phyloP scores from a whole-genome alignment of 2,329 filamentous ascomycete species.

The Hymenoscyphus albidus region DNA sequence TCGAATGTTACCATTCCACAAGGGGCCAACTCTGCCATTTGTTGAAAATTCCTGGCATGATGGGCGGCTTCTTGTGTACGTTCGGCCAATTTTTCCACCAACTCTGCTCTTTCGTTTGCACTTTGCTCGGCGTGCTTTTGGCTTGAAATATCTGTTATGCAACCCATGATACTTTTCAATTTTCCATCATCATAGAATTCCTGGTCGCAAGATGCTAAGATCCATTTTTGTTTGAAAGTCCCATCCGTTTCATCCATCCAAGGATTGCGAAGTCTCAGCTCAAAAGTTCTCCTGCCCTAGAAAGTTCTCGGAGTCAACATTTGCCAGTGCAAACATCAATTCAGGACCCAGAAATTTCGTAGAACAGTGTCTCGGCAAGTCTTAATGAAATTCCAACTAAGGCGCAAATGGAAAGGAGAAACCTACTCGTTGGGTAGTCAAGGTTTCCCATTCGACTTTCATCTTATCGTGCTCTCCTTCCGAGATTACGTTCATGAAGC shows the following conservation, averaged over 20 bases:
- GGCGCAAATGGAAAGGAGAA: not conserved
- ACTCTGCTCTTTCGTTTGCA: conserved; percentile 20
- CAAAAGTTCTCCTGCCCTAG: conserved; percentile 17
- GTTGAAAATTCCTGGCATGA: conserved; percentile 24
- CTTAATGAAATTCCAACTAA: too few species aligned
- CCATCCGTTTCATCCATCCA: conserved; percentile 21
- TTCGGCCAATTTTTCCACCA: conserved; percentile 21
- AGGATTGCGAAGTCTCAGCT: conserved; percentile 36
- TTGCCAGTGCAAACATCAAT: too few species aligned
- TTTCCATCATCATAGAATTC: conserved; percentile 26
- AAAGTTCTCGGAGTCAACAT: too few species aligned
- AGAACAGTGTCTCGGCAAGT: too few species aligned
- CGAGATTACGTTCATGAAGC: conserved; percentile 37
- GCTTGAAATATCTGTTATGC: conserved; percentile 27
- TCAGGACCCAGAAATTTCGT: too few species aligned
- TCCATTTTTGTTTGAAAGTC: conserved; percentile 24
- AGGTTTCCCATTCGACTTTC: conserved; percentile 20
- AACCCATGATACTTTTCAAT: conserved; percentile 28
- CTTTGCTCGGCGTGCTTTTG: conserved; percentile 24
- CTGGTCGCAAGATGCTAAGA: conserved; percentile 25
- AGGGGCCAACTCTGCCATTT: conserved; percentile 26
- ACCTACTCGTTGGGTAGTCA: conserved; percentile 18
- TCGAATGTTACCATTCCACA: conserved; percentile 27
- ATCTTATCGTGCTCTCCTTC: conserved; percentile 28
- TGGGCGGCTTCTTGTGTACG: conserved; percentile 25